Evolutionary conservation across 768 basidiomycete species (phyloP).

Genomic region (Coprinellus micaceus): DNA sequence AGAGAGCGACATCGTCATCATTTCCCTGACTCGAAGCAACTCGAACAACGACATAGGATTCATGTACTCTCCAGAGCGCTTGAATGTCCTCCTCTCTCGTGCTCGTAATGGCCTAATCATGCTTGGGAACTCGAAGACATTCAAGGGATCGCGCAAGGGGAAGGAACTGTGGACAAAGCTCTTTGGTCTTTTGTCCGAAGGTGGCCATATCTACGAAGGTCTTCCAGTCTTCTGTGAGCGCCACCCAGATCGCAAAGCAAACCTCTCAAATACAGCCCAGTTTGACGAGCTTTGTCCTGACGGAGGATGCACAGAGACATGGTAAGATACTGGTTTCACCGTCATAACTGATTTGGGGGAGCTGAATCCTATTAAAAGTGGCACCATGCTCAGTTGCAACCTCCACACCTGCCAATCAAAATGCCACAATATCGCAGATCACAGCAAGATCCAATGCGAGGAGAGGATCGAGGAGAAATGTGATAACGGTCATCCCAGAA

Average conservation of each 20-base stretch:
- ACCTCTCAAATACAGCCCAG: slow-evolving; percentile 39
- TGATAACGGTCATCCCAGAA: slow-evolving; percentile 37
- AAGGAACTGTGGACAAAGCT: slow-evolving; percentile 49
- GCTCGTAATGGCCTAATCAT: slow-evolving; percentile 63
- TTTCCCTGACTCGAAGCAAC: slow-evolving; percentile 61
- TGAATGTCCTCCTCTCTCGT: slow-evolving; percentile 69
- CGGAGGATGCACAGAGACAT: slow-evolving; percentile 59
- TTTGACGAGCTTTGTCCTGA: slow-evolving; percentile 55
- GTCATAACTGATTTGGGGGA: neutral
- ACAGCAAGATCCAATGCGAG: slow-evolving; percentile 52
- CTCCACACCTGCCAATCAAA: slow-evolving; percentile 54
- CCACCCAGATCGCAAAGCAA: slow-evolving; percentile 40
- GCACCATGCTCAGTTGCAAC: slow-evolving; percentile 44
- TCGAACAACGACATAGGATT: slow-evolving; percentile 56
- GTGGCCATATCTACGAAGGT: slow-evolving; percentile 51
- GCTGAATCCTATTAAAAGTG: slow-evolving; percentile 31
- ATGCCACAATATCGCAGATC: slow-evolving; percentile 55
- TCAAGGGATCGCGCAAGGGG: slow-evolving; percentile 48
- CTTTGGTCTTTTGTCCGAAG: slow-evolving; percentile 39
- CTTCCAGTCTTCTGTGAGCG: slow-evolving; percentile 57
- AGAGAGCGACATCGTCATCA: slow-evolving; percentile 66
- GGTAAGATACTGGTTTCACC: slow-evolving; percentile 35
- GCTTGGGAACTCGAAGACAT: slow-evolving; percentile 62
- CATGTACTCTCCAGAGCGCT: slow-evolving; percentile 64
- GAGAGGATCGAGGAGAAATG: slow-evolving; percentile 37